phyloP scores from a whole-genome alignment of 257 asterid species.

The Gentiana dahurica region DNA sequence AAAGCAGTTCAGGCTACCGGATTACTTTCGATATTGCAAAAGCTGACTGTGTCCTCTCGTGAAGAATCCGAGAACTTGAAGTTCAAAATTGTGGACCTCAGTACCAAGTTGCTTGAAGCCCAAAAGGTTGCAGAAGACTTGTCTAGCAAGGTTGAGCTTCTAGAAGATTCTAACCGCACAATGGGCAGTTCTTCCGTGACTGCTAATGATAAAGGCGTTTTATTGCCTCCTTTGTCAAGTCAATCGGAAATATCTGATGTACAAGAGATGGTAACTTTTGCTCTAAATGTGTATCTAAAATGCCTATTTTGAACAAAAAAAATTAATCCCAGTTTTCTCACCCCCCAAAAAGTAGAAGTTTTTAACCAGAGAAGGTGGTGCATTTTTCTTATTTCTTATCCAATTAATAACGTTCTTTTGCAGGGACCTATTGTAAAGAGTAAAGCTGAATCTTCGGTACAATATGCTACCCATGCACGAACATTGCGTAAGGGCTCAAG shows the following conservation, averaged over 20 bases:
- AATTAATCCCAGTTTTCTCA: no score
- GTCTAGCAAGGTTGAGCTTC: slow-evolving; percentile 58
- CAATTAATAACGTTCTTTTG: slow-evolving; percentile 10
- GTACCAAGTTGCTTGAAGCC: slow-evolving; percentile 48
- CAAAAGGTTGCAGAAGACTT: slow-evolving; percentile 58
- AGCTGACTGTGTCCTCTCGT: slow-evolving; percentile 36
- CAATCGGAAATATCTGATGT: slow-evolving; percentile 88
- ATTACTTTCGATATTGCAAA: slow-evolving; percentile 52
- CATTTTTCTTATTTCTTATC: neutral
- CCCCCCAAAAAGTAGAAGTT: no score
- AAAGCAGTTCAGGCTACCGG: slow-evolving; percentile 30
- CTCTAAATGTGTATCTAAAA: neutral
- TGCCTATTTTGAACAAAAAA: no score
- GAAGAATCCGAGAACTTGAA: slow-evolving; percentile 57
- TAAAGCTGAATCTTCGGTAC: slow-evolving; percentile 36
- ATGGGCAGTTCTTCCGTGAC: slow-evolving; percentile 34
- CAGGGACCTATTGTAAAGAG: slow-evolving; percentile 55
- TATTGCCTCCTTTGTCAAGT: slow-evolving; percentile 35
- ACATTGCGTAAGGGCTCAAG: slow-evolving; percentile 77
- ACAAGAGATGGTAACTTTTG: slow-evolving; percentile 62
- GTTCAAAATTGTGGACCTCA: slow-evolving; percentile 60
- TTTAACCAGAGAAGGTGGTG: no score
- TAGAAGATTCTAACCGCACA: slow-evolving; percentile 51
- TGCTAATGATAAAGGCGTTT: slow-evolving; percentile 47
- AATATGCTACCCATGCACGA: slow-evolving; percentile 81